Evolutionary conservation across 1,284 basidiomycete species (phyloP), one percentile per base, ranked within the genome.

Genomic region (Kalmanozyma brasiliensis): DNA sequence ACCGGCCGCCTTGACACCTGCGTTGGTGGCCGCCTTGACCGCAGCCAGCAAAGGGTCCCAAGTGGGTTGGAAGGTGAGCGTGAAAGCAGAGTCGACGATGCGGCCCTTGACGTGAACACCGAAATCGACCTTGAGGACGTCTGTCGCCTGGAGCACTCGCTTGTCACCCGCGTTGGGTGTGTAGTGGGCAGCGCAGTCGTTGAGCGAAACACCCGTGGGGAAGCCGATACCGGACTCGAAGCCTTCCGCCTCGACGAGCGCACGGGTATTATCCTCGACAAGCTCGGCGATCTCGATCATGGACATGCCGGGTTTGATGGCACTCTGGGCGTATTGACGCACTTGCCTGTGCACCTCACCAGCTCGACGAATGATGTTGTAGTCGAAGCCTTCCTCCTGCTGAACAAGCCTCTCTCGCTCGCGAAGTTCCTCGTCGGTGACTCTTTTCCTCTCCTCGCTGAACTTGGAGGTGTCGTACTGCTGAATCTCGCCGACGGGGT

Each of bases 61-160:
- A 13, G 90, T 92, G 30, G 89, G 92, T 66, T 95, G 93, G 79
- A 90, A 98, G 72, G 84, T 86, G 78, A 98, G 84, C 1, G 95
- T 98, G 83, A 98, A 98, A 2, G 95, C 95, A 33, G 94, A 97
- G 83, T 99, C 95, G 45, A 90, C 83, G 63, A 99, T 99, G 40
- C 93, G 87, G 16, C 95, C 96, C 77, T 91, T 91, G 40, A 98
- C 94, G 68, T 99, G 96, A 1, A 98, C 93, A 56, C 95, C 95
- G 80, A 99, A 89, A 83, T 99, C 96, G 47, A 99, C 92, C 84
- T 99, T 98, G 77, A 98, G 85, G 20, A 98, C 91, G 79, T 99
- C 95, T 35, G 88, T 87, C 53, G 88, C 83, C 78, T 91, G 87
- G 35, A 98, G 85, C 22, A 95, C 93, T 91, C 85, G 88, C 24